These are phyloP conservation scores for Chytridiales sp. DNA, from an alignment of 371 early-diverging fungal species.

Conservation along the genomic window DNA sequence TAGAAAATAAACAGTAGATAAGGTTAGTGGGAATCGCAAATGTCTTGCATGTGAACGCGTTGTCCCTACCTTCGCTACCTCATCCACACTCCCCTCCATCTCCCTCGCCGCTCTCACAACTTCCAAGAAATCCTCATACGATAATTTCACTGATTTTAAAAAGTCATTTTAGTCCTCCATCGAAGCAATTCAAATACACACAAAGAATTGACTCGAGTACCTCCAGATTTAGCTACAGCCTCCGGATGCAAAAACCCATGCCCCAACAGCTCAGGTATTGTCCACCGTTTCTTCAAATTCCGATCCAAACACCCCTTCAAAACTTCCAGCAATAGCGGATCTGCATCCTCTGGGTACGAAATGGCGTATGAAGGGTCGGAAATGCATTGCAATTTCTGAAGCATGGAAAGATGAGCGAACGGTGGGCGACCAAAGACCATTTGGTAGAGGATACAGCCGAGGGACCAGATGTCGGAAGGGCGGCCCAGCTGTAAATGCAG, in stretches of 20 bases:
- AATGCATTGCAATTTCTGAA: constrained; percentile 70
- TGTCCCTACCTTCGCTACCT: neutral
- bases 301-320: constrained; percentile 66
- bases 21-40: no score
- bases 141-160: no score
- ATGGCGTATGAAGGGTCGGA: constrained; percentile 65
- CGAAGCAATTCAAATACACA: constrained; percentile 6
- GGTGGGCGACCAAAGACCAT: constrained; percentile 92
- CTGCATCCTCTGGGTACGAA: constrained; percentile 27
- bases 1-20: no score
- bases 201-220: neutral
- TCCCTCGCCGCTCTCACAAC: constrained; percentile 1
- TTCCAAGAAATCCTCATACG: neutral
- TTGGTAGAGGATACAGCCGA: constrained; percentile 97
- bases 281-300: constrained; percentile 65
- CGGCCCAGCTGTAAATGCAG: constrained; percentile 29
- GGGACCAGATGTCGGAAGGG: constrained; percentile 92
- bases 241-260: constrained; percentile 64
- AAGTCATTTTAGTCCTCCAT: no score
- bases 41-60: no score
- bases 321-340: constrained; percentile 51
- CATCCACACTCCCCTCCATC: neutral
- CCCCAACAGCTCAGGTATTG: constrained; percentile 68
- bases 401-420: constrained; percentile 68
- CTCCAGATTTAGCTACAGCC: neutral